Percentiles rank a stretch among this genome's conserved stretches.
These are phyloP conservation scores for Lupinus albus DNA, from an alignment of 306 rosid species.

Conservation along the genomic window DNA sequence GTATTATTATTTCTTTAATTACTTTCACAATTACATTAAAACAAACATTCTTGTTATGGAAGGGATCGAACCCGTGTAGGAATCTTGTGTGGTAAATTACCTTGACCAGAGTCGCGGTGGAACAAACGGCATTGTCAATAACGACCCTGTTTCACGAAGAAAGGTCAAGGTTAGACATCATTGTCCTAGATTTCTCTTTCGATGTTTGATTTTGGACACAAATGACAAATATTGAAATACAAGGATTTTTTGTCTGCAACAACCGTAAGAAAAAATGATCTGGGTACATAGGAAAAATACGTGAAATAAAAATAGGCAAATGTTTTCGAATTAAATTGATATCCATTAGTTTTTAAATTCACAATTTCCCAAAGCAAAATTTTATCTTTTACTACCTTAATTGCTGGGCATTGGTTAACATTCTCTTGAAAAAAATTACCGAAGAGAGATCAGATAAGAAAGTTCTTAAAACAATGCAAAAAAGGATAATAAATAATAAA, in stretches of 20 bases:
- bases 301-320: not conserved
- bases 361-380: no score
- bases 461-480: no score
- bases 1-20: no score
- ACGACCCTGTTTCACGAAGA: conserved; percentile 65
- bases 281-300: not conserved
- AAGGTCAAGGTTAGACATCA: conserved; percentile 53
- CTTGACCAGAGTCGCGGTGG: conserved; percentile 84
- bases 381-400: no score
- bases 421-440: not conserved
- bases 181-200: conserved; percentile 4
- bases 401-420: no score
- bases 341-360: no score
- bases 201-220: not conserved
- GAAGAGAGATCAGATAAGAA: not conserved
- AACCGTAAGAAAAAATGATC: conserved; percentile 19
- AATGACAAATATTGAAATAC: not conserved
- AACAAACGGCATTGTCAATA: conserved; percentile 83
- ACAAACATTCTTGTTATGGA: not conserved
- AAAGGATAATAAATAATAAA: not conserved
- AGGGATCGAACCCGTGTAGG: conserved; percentile 10
- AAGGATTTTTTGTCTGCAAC: not conserved
- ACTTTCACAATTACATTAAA: not conserved
- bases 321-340: conserved; percentile 22
- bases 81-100: conserved; percentile 47